Conservation (phyloP, 345 rosid species). For the Stellera chamaejasme region DNA sequence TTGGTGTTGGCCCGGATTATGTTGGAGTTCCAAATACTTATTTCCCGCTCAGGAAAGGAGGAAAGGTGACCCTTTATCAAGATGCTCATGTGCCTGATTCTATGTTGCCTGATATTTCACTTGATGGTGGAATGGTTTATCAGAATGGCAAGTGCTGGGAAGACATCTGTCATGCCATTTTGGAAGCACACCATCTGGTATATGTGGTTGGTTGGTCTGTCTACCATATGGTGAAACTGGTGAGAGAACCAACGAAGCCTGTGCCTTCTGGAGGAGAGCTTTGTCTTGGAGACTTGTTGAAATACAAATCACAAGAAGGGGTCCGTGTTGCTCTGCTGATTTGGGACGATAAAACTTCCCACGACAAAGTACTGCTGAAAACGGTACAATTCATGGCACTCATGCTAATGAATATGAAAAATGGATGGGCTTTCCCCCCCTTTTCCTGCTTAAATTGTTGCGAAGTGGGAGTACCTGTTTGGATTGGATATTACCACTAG, state of each 20-base stretch:
- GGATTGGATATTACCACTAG: too few relatives aligned
- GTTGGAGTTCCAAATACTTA: conserved; percentile 50
- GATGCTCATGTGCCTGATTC: conserved; percentile 57
- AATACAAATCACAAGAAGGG: conserved; percentile 68
- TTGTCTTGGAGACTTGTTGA: conserved; percentile 50
- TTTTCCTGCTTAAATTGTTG: too few relatives aligned
- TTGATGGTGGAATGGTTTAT: conserved; percentile 42
- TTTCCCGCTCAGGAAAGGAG: conserved; percentile 56
- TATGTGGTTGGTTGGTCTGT: conserved; percentile 66
- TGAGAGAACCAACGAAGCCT: conserved; percentile 52
- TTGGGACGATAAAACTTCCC: conserved; percentile 80
- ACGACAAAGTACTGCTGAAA: conserved; percentile 47
- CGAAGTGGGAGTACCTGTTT: too few relatives aligned
- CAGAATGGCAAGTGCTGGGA: conserved; percentile 59
- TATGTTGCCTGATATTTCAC: conserved; percentile 43
- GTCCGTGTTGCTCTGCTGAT: conserved; percentile 50
- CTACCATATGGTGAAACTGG: conserved; percentile 46
- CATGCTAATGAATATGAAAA: conserved; percentile 3
- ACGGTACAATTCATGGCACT: conserved; percentile 25
- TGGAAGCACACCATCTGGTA: conserved; percentile 56
- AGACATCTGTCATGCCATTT: conserved; percentile 62
- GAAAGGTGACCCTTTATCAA: conserved; percentile 53
- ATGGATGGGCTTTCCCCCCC: too few relatives aligned
- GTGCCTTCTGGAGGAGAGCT: conserved; percentile 51
- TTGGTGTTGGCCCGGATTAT: conserved; percentile 49